These are phyloP conservation scores for Waltiozyma sp. DNA, from an alignment of 1,139 yeast species.

Conservation along the genomic window DNA sequence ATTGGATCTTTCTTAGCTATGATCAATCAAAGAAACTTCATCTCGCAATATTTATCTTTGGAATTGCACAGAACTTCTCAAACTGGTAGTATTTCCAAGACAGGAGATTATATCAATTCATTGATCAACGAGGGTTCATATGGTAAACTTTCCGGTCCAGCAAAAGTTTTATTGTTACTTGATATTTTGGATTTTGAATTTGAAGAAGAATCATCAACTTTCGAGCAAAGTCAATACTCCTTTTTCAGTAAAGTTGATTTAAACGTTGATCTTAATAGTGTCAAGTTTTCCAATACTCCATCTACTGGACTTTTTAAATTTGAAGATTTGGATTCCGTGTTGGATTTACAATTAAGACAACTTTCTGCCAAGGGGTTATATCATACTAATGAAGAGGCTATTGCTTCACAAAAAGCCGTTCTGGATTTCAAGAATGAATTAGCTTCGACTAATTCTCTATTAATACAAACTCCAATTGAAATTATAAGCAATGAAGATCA, in stretches of 20 bases:
- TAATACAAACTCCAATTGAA: constrained; percentile 13
- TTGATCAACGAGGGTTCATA: constrained; percentile 30
- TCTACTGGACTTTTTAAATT: constrained; percentile 24
- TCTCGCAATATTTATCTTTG: constrained; percentile 58
- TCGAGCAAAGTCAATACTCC: constrained; percentile 20
- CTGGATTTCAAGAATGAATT: constrained; percentile 20
- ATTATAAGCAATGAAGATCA: constrained; percentile 15
- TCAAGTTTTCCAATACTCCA: constrained; percentile 16
- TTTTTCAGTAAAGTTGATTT: constrained; percentile 30
- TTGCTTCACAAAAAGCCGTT: constrained; percentile 8
- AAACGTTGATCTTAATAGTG: constrained; percentile 18
- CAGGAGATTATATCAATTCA: constrained; percentile 39
- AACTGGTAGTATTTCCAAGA: constrained; percentile 42
- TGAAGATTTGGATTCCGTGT: constrained; percentile 20
- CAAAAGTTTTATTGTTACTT: constrained; percentile 54
- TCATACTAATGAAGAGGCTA: constrained; percentile 11
- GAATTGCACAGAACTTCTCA: constrained; percentile 56
- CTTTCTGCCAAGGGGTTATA: constrained; percentile 12
- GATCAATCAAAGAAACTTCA: constrained; percentile 47
- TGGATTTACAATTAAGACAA: constrained; percentile 19
- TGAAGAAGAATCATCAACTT: constrained; percentile 12
- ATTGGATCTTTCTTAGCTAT: constrained; percentile 51
- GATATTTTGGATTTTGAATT: constrained; percentile 47
- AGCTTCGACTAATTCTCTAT: constrained; percentile 17
- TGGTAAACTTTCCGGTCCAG: constrained; percentile 30